Conservation (phyloP, 2,329 filamentous ascomycete genomes). For the Scopulariopsis brevicaulis region DNA sequence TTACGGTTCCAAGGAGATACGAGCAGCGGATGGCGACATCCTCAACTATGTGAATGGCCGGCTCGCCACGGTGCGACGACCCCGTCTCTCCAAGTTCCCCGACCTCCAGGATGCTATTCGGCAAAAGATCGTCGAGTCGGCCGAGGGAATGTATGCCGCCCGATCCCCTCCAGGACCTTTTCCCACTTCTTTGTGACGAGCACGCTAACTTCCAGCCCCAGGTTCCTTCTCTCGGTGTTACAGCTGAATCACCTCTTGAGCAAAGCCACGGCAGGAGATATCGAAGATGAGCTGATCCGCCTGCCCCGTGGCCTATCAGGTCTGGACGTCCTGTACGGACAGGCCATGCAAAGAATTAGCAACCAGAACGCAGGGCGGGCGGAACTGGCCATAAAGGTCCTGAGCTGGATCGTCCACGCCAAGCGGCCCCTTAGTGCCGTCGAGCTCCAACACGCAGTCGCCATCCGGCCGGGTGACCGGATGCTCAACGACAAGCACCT, state of each 20-base stretch:
- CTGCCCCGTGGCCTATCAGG: slow-evolving; percentile 11
- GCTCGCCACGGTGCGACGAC: slow-evolving; percentile 1
- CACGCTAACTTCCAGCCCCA: background rate
- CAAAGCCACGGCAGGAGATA: background rate
- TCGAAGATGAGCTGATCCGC: background rate
- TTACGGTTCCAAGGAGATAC: background rate
- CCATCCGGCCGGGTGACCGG: slow-evolving; percentile 14
- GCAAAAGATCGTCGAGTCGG: background rate
- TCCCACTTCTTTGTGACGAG: slow-evolving; percentile 5
- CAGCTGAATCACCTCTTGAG: background rate
- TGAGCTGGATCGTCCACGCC: slow-evolving; percentile 28
- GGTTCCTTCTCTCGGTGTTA: background rate
- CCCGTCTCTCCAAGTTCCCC: background rate
- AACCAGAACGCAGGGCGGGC: slow-evolving; percentile 17
- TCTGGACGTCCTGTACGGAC: slow-evolving; percentile 25
- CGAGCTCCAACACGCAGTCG: slow-evolving; percentile 31
- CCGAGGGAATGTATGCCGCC: slow-evolving; percentile 5
- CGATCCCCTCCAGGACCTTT: background rate
- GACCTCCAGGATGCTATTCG: background rate
- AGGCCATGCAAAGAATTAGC: slow-evolving; percentile 29
- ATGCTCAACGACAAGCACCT: slow-evolving; percentile 23
- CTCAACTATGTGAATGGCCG: slow-evolving; percentile 5
- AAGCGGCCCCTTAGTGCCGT: slow-evolving; percentile 16
- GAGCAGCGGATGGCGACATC: slow-evolving; percentile 7
- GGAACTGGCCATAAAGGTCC: slow-evolving; percentile 22